phyloP scores from a whole-genome alignment of 2,329 filamentous ascomycete genomes.

The Beauveria brongniartii region DNA sequence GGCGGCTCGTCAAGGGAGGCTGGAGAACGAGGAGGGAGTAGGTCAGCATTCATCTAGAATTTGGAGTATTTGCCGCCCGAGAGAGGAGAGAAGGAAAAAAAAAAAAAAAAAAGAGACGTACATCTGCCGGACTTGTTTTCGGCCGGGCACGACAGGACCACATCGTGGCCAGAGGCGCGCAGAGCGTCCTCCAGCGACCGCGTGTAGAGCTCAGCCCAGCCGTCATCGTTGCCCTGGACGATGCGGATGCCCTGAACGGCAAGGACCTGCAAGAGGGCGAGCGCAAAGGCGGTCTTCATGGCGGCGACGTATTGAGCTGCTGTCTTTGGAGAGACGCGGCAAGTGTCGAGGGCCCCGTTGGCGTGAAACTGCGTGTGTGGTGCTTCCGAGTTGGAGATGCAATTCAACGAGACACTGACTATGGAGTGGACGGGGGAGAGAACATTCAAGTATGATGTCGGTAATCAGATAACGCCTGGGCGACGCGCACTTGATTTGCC shows the following conservation, averaged over 20 bases:
- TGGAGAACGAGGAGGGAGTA: slow-evolving; percentile 20
- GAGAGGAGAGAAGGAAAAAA: too few species aligned
- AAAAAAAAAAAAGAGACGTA: slow-evolving; percentile 22
- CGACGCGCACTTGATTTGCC: too few species aligned
- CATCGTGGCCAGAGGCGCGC: slow-evolving; percentile 46
- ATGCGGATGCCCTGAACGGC: slow-evolving; percentile 38
- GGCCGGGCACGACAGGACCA: slow-evolving; percentile 58
- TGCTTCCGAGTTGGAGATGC: too few species aligned
- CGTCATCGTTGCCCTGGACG: slow-evolving; percentile 60
- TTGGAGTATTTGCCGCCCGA: neutral
- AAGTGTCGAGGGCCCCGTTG: too few species aligned
- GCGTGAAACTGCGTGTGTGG: too few species aligned
- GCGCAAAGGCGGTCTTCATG: neutral
- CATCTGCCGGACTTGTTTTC: slow-evolving; percentile 57
- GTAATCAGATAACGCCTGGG: too few species aligned
- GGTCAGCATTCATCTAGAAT: neutral
- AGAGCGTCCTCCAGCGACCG: slow-evolving; percentile 52
- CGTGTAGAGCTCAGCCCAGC: slow-evolving; percentile 63
- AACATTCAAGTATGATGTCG: too few species aligned
- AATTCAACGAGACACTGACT: too few species aligned
- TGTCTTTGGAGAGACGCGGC: too few species aligned
- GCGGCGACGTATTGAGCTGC: neutral
- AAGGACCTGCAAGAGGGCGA: slow-evolving; percentile 13
- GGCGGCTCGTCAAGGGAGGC: slow-evolving; percentile 44
- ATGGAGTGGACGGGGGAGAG: too few species aligned